Conservation (phyloP, 768 basidiomycete genomes). For the Hemileccinum rubropunctum region DNA sequence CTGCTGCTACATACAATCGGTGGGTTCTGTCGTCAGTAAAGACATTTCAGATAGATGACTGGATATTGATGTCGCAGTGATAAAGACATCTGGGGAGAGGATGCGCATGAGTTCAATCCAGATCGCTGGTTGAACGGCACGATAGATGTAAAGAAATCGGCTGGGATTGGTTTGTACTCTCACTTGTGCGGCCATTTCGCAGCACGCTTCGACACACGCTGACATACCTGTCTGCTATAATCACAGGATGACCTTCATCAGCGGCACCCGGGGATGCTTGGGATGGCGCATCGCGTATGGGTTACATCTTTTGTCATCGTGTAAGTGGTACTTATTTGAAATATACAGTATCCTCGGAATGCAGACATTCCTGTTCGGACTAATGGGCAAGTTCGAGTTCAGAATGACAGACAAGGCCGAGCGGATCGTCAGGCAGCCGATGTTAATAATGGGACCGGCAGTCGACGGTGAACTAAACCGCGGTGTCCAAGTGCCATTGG, state of each 20-base stretch:
- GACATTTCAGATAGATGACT: too few relatives aligned
- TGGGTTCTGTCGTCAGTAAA: constrained; percentile 14
- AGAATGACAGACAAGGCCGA: constrained; percentile 27
- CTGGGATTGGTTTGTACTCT: constrained; percentile 14
- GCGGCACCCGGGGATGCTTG: constrained; percentile 17
- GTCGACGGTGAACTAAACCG: constrained; percentile 15
- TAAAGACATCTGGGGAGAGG: constrained; percentile 25
- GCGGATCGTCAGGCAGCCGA: constrained; percentile 28
- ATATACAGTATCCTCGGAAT: constrained; percentile 41
- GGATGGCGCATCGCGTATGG: constrained; percentile 30
- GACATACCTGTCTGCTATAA: too few relatives aligned
- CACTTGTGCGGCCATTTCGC: constrained; percentile 3
- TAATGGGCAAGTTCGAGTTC: constrained; percentile 54
- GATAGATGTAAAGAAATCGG: neutral
- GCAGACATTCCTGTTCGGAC: constrained; percentile 53
- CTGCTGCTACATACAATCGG: constrained; percentile 59
- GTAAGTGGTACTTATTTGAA: too few relatives aligned
- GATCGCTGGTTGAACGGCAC: constrained; percentile 8
- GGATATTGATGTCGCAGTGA: constrained; percentile 1
- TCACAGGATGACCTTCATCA: constrained; percentile 17
- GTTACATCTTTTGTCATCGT: neutral
- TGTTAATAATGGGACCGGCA: constrained; percentile 33
- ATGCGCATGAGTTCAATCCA: constrained; percentile 21
- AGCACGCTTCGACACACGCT: too few relatives aligned
- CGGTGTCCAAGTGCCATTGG: constrained; percentile 2